Evolutionary conservation across 1,284 basidiomycete genomes (phyloP).

Genomic region (Ceratobasidium sp.): DNA sequence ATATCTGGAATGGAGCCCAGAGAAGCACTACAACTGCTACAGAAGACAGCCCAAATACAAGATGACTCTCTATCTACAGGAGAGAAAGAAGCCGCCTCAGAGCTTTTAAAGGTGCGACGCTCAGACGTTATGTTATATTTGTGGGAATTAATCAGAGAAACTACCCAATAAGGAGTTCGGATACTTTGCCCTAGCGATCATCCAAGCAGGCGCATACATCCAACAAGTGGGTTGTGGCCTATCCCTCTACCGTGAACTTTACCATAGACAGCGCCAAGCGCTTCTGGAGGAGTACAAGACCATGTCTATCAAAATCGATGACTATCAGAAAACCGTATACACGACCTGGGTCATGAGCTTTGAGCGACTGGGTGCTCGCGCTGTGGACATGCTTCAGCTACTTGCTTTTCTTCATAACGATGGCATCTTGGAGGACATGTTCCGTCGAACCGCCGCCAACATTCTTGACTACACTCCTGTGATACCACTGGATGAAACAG

Average conservation of each 20-base stretch:
- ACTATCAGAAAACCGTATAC: conserved; percentile 36
- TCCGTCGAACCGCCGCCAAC: not conserved
- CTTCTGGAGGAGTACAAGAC: conserved; percentile 11
- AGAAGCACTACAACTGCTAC: conserved; percentile 18
- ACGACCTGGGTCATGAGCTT: conserved; percentile 26
- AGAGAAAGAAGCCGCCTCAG: not conserved
- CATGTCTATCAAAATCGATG: not conserved
- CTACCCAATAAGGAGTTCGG: conserved; percentile 12
- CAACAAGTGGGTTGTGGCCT: not conserved
- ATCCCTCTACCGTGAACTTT: conserved; percentile 7
- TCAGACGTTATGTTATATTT: not conserved
- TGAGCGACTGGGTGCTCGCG: not conserved
- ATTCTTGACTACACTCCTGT: not conserved
- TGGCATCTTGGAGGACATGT: conserved; percentile 2
- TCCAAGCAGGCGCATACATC: conserved; percentile 38
- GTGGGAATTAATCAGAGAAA: not conserved
- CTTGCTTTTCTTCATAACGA: conserved; percentile 9
- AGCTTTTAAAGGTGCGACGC: not conserved
- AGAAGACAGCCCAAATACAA: not conserved
- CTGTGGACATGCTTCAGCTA: conserved; percentile 13
- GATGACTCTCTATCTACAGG: not conserved
- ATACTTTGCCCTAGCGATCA: conserved; percentile 26
- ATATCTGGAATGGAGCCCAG: conserved; percentile 21
- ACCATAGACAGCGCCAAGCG: not conserved
- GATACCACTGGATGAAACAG: not conserved